Base-by-base conservation (phyloP, 2,329 filamentous ascomycete species). In the Pseudocercospora musae region DNA sequence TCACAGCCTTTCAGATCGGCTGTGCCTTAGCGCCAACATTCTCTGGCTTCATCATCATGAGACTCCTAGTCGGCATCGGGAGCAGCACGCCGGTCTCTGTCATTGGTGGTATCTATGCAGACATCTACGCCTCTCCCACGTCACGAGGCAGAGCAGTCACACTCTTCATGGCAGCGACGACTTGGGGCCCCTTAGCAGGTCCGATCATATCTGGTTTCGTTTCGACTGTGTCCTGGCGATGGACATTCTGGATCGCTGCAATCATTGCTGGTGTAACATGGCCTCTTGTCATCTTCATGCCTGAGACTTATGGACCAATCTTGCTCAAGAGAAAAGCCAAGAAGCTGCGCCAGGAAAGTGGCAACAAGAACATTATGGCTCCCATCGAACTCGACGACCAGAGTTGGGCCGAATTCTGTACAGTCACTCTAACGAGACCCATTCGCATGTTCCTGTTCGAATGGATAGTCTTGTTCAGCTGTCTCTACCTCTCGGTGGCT, bases 371-470 rank as follows among this genome's bases (percentile, higher is more conserved):
- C 63, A 82, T 87, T 57, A 78, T 86, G 57, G 84, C 89, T 1
- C 84, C 85, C 0, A 81, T 85, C 55, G 88, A 91, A 71, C 75
- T 90, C 21, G 86, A 90, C 69, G 78, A 81, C 27, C 81, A 81
- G 49, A 67, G 65, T 48, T 76, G 86, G 46, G 80, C 77, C 37
- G 83, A 89, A 67, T 81, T 91, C 57, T 73, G 87, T n/a, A 86
- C 83, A 1, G 84, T 89, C n/a, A 87, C 91, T 0, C 78, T 93
- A 40, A 88, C 87, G 1, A 79, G 90, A 0, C 90, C 91, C 0
- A 75, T 92, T 5, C 82, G 87, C 25, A 94, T 94, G 90, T 79
- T 91, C n/a, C 71, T 77, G 49, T 87, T 83, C 48, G 91, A 95
- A 72, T 87, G 88, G 54, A 89, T 94, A 55, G 89, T 94, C 7